These are phyloP conservation scores for Meyerozyma sp. DNA, from an alignment of 1,139 yeast genomes.

Conservation along the genomic window DNA sequence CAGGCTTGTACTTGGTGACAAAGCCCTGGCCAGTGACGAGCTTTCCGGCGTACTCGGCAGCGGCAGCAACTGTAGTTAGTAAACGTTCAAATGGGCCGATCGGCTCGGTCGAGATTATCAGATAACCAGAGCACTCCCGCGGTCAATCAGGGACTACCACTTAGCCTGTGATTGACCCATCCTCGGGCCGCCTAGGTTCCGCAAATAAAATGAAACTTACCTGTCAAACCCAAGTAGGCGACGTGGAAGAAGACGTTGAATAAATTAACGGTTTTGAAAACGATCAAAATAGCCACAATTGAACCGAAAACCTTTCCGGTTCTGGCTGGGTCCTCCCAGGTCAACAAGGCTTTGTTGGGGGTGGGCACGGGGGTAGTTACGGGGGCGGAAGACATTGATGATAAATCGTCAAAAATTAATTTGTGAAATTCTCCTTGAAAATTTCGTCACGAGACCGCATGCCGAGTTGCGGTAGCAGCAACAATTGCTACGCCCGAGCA, in stretches of 20 bases:
- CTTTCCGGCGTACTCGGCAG: conserved; percentile 66
- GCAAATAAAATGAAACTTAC: conserved; percentile 23
- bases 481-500: neutral
- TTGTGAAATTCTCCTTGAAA: conserved; percentile 1
- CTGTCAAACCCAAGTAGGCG: conserved; percentile 41
- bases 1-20: conserved; percentile 61
- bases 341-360: conserved; percentile 34
- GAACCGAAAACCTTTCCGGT: conserved; percentile 78
- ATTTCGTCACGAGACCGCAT: conserved; percentile 1
- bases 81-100: conserved; percentile 5
- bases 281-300: conserved; percentile 50
- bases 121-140: neutral
- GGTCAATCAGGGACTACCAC: neutral
- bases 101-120: neutral
- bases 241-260: conserved; percentile 60
- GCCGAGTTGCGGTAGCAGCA: neutral
- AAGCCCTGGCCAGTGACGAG: conserved; percentile 66
- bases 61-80: conserved; percentile 46
- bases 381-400: conserved; percentile 7
- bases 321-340: conserved; percentile 79
- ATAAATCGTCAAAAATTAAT: neutral
- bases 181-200: too few species aligned
- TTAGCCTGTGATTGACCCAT: too few species aligned
- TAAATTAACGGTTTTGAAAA: conserved; percentile 67
- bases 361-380: conserved; percentile 6